A percentile compares a stretch with the other conserved stretches of the same genome.
These are phyloP conservation scores for Neurospora sp. DNA, from an alignment of 495 filamentous ascomycete genomes.

Conservation along the genomic window DNA sequence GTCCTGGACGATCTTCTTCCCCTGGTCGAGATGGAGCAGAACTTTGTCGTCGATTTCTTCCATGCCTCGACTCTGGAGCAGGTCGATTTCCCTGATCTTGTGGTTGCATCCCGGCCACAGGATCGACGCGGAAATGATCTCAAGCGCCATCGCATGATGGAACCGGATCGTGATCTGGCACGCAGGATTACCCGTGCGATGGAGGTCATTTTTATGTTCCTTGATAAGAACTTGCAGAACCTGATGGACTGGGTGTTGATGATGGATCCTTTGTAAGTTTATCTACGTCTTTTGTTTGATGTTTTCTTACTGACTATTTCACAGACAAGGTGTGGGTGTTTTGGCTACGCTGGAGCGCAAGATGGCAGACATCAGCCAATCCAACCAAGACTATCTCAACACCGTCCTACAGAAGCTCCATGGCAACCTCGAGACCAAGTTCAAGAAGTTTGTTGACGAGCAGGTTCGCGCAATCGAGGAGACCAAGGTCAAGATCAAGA, in stretches of 20 bases:
- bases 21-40: slow-evolving; percentile 82
- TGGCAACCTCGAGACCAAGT: slow-evolving; percentile 60
- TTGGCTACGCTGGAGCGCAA: slow-evolving; percentile 69
- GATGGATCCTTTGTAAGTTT: slow-evolving; percentile 69
- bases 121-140: slow-evolving; percentile 58
- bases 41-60: slow-evolving; percentile 90
- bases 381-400: slow-evolving; percentile 83
- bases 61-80: slow-evolving; percentile 69
- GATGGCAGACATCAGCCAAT: slow-evolving; percentile 67
- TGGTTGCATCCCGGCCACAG: slow-evolving; percentile 55
- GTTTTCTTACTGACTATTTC: not conserved
- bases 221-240: slow-evolving; percentile 66
- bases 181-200: slow-evolving; percentile 70
- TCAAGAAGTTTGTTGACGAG: slow-evolving; percentile 85
- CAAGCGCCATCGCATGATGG: slow-evolving; percentile 59
- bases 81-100: slow-evolving; percentile 71
- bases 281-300: not conserved
- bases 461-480: slow-evolving; percentile 94
- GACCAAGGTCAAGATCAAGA: slow-evolving; percentile 98
- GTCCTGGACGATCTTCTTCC: slow-evolving; percentile 67
- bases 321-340: slow-evolving; percentile 79
- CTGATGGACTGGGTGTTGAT: slow-evolving; percentile 75
- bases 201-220: slow-evolving; percentile 76
- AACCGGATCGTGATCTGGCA: slow-evolving; percentile 75
- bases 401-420: slow-evolving; percentile 71